Evolutionary conservation across 2,329 filamentous ascomycete species (phyloP).

Genomic region (Parascedosporium putredinis): DNA sequence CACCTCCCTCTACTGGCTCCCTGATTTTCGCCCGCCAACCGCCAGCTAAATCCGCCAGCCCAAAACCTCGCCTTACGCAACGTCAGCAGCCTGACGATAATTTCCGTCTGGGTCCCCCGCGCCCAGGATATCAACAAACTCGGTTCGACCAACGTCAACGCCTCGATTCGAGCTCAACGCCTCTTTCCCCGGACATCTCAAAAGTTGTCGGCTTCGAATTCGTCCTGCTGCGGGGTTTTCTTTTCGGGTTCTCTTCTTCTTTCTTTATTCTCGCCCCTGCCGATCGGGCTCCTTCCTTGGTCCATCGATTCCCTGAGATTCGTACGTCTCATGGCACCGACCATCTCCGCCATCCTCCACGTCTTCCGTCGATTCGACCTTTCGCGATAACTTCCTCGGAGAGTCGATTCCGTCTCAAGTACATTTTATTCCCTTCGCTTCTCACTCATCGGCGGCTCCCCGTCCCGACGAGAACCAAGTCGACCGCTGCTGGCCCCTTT

Average conservation of each 20-base stretch:
- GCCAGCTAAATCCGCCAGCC: not conserved
- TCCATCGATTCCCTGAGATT: no score
- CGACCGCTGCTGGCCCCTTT: no score
- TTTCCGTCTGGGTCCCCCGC: not conserved
- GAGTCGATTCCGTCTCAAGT: not conserved
- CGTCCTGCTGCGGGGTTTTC: no score
- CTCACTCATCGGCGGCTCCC: no score
- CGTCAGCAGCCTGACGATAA: slow-evolving; percentile 5
- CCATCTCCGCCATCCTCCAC: not conserved
- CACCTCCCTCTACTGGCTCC: not conserved
- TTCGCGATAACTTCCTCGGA: not conserved
- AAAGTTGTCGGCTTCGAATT: no score
- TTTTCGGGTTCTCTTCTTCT: no score
- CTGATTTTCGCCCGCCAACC: no score
- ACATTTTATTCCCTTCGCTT: not conserved
- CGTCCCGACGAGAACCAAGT: no score
- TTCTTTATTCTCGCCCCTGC: no score
- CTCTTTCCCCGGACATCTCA: no score
- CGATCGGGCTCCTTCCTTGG: no score
- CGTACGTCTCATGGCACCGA: not conserved
- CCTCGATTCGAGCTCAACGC: no score
- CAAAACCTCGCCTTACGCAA: slow-evolving; percentile 2
- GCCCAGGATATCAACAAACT: not conserved
- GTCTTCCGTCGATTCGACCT: not conserved
- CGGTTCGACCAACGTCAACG: not conserved